Base-by-base conservation (phyloP, 1,139 yeast genomes). In the Blastobotrys proliferans region DNA sequence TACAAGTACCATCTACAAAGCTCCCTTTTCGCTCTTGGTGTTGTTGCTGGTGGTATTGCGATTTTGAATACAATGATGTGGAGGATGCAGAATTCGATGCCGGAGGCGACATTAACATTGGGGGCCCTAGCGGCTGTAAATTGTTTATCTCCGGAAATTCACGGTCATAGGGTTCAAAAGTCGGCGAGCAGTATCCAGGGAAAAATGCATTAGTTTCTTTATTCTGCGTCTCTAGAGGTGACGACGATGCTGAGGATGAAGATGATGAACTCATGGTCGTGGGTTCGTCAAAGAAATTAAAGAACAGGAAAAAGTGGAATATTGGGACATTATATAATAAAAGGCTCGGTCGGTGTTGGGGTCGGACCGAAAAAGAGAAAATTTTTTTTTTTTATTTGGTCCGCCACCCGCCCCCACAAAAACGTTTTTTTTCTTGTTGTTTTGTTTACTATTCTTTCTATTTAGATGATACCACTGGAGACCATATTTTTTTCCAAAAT, bases 401-500 rank as follows among this genome's bases (percentile, higher is more conserved):
- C 9, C 11, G 6, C 11, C 26, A 22, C 26, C 11, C 11, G 26
- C 11, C 6, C 6, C 9, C 26, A 11, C 26, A 8, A 8, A n/a
- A n/a, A n/a, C n/a, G n/a, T n/a, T n/a, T n/a, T n/a, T n/a, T n/a
- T n/a, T n/a, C n/a, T n/a, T n/a, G n/a, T n/a, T n/a, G n/a, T n/a
- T n/a, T n/a, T n/a, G n/a, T 22, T 22, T 22, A 22, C 11, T 22
- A 27, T 8, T 27, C 13, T 6, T 27, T 8, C 6, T 14, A 9
- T 14, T 46, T 57, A 85, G 51, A 90, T 73, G 45, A 92, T 70
- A 1, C 98, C 98, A 57, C 94, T 83, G 61, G 78, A 79, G 60
- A 81, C 79, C 61, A 92, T 66, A 58, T 85, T 88, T 57, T 83
- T 84, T 60, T 86, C 94, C 32, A 90, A 77, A 40, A 92, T 78